phyloP scores from a whole-genome alignment of 805 yeast species.

The Cyberlindnera maclurae region DNA sequence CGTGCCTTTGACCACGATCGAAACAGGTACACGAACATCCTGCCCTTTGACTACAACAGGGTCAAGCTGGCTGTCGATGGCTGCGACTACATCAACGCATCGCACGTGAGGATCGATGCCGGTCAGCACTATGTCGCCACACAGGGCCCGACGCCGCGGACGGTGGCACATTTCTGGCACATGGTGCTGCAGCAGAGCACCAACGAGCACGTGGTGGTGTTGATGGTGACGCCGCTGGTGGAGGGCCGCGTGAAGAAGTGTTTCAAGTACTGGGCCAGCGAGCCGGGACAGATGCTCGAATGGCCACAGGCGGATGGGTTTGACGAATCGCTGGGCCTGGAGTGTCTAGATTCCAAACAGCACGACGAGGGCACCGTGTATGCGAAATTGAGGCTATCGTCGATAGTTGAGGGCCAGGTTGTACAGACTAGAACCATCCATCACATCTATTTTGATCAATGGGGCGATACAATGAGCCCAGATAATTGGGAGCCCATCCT shows the following conservation, averaged over 20 bases:
- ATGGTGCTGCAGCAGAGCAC: constrained; percentile 61
- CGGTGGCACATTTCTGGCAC: constrained; percentile 86
- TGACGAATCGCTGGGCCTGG: constrained; percentile 12
- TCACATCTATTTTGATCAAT: constrained; percentile 69
- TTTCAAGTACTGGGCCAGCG: constrained; percentile 69
- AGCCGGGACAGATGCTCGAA: constrained; percentile 2
- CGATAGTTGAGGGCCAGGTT: constrained; percentile 22
- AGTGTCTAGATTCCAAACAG: constrained; percentile 10
- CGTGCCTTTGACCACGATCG: constrained; percentile 22
- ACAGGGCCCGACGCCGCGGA: constrained; percentile 72
- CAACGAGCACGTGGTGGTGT: constrained; percentile 50
- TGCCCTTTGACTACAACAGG: constrained; percentile 59
- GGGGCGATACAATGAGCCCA: constrained; percentile 81
- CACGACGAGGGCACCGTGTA: constrained; percentile 11
- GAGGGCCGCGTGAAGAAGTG: constrained; percentile 76
- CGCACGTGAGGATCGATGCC: constrained; percentile 7
- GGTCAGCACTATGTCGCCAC: constrained; percentile 51
- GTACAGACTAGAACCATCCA: constrained; percentile 34
- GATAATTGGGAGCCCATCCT: constrained; percentile 29
- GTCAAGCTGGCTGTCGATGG: constrained; percentile 33
- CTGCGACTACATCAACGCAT: constrained; percentile 21
- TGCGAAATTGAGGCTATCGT: constrained; percentile 15
- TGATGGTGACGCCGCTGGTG: constrained; percentile 68
- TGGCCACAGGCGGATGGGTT: constrained; percentile 9
- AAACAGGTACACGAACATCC: constrained; percentile 56